Evolutionary conservation across 164 flowering plant genomes (phyloP), one percentile per base, ranked within the genome.

Genomic region (Chimonanthus salicifolius): DNA sequence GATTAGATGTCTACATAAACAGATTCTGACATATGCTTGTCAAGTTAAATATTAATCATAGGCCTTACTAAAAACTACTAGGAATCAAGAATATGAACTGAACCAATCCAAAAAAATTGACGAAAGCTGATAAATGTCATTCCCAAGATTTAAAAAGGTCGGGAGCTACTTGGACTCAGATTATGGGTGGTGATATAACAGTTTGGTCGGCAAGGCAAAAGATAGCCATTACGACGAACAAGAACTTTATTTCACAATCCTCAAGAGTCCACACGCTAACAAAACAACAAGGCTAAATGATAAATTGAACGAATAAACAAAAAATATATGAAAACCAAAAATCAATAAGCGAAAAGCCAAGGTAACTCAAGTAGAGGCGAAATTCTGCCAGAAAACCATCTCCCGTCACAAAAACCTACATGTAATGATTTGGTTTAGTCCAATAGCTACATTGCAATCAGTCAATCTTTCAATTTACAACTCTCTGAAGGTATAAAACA

Each of bases 221-320:
- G 46, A 48, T 5, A 64, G 74, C 79, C 75, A 63, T 80, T 80
- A 79, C 76, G 78, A 75, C 74, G 87, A 84, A 84, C 87, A 85
- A 84, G 87, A 84, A 85, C 87, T 79, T 82, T 75, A 71, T 62
- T 48, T 46, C 0, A 16, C 60, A 46, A 45, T 77, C 79, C 64
- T 77, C 79, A 20, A 77, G 48, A 16, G 79, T 72, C 75, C 78
- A 49, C 65, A 7, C 33, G 9, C 7, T 1, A 15, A 63, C 8
- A 62, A 16, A 20, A 21, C 7, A 9, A 63, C 10, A 62, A 62
- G 33, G 63, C 10, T 8, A 49, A 13, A 60, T n/a, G 63, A 60
- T 4, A 60, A 13, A 60, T 8, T n/a, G 4, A 60, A 20, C 21
- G 21, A 3, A 60, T 5, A 54, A 21, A 20, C 21, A 62, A 21